These are phyloP conservation scores for Cerrena zonata DNA, from an alignment of 1,284 basidiomycete genomes.

Conservation along the genomic window DNA sequence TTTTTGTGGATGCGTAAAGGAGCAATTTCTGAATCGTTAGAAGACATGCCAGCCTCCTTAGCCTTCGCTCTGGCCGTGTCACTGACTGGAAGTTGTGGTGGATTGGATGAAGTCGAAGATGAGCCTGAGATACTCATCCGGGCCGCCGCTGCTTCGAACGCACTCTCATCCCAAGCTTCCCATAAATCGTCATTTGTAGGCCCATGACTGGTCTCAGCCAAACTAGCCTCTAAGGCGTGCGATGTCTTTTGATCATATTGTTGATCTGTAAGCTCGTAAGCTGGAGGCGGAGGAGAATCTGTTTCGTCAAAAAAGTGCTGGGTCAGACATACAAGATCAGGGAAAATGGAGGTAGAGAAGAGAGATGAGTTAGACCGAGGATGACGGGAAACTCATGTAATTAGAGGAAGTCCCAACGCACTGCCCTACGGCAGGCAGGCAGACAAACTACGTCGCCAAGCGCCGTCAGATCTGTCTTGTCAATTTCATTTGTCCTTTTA, in stretches of 20 bases:
- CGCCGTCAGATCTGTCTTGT: background rate
- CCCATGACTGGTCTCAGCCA: conserved; percentile 22
- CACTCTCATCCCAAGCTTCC: conserved; percentile 45
- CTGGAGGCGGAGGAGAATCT: conserved; percentile 34
- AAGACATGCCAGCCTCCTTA: background rate
- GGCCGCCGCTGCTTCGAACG: conserved; percentile 33
- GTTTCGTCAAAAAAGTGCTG: conserved; percentile 12
- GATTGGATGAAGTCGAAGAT: conserved; percentile 11
- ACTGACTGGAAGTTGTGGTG: background rate
- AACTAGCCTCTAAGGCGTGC: conserved; percentile 33
- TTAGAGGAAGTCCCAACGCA: background rate
- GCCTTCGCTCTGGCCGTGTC: background rate
- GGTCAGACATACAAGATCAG: conserved; percentile 7
- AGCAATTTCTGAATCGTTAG: conserved; percentile 15
- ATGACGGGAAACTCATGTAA: background rate
- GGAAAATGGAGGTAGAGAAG: background rate
- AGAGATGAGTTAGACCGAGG: background rate
- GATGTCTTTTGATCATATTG: conserved; percentile 54
- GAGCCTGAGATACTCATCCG: conserved; percentile 9
- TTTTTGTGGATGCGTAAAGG: conserved; percentile 28
- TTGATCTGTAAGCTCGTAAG: conserved; percentile 47
- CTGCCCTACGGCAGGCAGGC: background rate
- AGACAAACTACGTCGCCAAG: background rate
- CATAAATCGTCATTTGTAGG: conserved; percentile 37
- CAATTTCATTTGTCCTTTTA: background rate